Conservation (phyloP, 78 protist genomes). For the Chrysochromulina parva region DNA sequence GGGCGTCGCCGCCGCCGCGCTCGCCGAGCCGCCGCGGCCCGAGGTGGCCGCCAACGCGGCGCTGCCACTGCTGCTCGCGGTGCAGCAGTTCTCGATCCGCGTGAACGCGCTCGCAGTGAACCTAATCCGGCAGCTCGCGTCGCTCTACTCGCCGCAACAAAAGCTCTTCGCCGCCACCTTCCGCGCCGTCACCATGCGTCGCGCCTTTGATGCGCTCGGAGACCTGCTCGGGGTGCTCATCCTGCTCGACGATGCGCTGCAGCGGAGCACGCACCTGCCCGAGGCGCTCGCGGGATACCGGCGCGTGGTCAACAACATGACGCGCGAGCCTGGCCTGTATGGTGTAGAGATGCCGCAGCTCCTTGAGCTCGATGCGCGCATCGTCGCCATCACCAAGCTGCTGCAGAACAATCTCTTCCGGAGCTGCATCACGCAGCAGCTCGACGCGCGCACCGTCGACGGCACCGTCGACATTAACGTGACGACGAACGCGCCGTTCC, state of each 20-base stretch:
- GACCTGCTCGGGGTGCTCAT: background rate
- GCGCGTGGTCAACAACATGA: background rate
- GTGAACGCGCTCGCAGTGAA: background rate
- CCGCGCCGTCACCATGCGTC: background rate
- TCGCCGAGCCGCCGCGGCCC: background rate
- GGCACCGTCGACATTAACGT: background rate
- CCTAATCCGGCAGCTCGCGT: background rate
- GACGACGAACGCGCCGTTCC: too few relatives aligned
- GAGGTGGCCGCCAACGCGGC: background rate
- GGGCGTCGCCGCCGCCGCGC: background rate
- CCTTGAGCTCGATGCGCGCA: background rate
- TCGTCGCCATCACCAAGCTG: background rate
- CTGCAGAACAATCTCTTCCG: background rate
- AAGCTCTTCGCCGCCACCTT: background rate
- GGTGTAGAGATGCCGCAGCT: background rate
- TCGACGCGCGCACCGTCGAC: background rate
- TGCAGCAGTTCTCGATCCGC: background rate
- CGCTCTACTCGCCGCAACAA: background rate
- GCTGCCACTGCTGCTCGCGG: background rate
- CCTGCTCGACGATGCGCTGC: background rate
- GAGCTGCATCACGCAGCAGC: too few relatives aligned
- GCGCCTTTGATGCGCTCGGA: background rate
- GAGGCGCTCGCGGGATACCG: background rate
- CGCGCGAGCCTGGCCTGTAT: background rate
- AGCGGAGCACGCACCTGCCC: background rate